Base-by-base conservation (phyloP, 148 eudicot genomes). In the Rhododendron williamsianum region DNA sequence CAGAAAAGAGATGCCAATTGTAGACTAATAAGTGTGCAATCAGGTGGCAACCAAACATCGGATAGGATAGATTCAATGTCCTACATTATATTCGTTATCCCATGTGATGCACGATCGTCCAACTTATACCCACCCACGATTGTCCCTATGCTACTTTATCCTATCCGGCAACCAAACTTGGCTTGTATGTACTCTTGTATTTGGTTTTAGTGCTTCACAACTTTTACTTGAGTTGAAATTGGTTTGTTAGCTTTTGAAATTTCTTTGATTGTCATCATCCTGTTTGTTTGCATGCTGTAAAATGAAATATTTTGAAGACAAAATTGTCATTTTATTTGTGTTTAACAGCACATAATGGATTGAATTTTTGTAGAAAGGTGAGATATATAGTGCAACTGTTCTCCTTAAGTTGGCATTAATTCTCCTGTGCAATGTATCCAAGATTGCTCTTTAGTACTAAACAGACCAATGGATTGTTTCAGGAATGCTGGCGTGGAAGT, bases 401-500 rank as follows among this genome's bases (percentile, higher is more conserved):
- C 27, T 45, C 52, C 46, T 41, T 78, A 45, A 78, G n/a, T 78
- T 45, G 81, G 7, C 25, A 78, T 10, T n/a, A 78, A 38, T 76
- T 36, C 48, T 76, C 6, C 78, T 46, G 19, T 76, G 45, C 78
- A 76, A 76, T 76, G 48, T 38, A 38, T 35, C 49, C 45, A 6
- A 78, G 46, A 38, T 35, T 74, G 5, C 38, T 71, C 1, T 49
- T 46, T 79, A 41, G 45, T 41, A 27, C 30, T 49, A 25, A 49
- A 49, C 23, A 3, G 60, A 81, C 82, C 19, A 46, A 30, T 19
- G 67, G 9, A 54, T 54, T 54, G 56, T 71, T 87, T 89, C 91
- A 95, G 96, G 98, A 87, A 90, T 80, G 88, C 94, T 78, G 92
- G 88, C 78, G 76, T 58, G 33, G 91, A 87, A 88, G 85, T 83